Base-by-base conservation (phyloP, 2,329 filamentous ascomycete species). In the Hypocreales sp. region DNA sequence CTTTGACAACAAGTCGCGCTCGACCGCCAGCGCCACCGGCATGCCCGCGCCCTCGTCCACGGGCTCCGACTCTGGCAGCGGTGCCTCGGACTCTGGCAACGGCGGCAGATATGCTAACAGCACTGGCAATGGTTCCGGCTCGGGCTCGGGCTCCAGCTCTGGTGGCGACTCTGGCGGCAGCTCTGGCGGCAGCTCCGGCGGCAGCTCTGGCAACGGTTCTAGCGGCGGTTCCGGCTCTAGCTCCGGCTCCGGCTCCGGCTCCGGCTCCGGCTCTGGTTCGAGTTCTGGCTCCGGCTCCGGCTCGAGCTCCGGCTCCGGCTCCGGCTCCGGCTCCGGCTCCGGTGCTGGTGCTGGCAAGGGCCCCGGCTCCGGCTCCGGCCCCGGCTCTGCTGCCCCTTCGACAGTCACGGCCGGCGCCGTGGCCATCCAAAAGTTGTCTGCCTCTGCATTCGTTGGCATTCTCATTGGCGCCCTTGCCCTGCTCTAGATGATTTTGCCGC, bases 1-100 rank as follows among this genome's bases (percentile, higher is more conserved):
- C 32, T 56, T 56, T 31, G 44, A 55, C 31, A 54, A 50, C 24
- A 28, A 33, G 28, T 40, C 46, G 20, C 31, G 41, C 22, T 33
- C 40, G 14, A 27, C 30, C 22, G 24, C 30, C 18, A 30, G 26
- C 17, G 23, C 13, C 6, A 25, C 36, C 9, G 19, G 24, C 24
- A n/a, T n/a, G n/a, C 29, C 30, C n/a, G 14, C 15, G 8, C 8
- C 22, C 21, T 29, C 29, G 8, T 20, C 15, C 15, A 25, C 31
- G 14, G 25, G 27, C 20, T 24, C 31, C 24, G 12, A 26, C n/a
- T 20, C 25, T n/a, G n/a, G n/a, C n/a, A n/a, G n/a, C n/a, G n/a
- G n/a, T n/a, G n/a, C n/a, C 15, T 14, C 26, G 3, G 29, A 33
- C 9, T 21, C 23, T 15, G 24, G 22, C 8, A 30, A 34, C 16